Conservation (phyloP, 768 basidiomycete genomes). For the Hysterangium stoloniferum region DNA sequence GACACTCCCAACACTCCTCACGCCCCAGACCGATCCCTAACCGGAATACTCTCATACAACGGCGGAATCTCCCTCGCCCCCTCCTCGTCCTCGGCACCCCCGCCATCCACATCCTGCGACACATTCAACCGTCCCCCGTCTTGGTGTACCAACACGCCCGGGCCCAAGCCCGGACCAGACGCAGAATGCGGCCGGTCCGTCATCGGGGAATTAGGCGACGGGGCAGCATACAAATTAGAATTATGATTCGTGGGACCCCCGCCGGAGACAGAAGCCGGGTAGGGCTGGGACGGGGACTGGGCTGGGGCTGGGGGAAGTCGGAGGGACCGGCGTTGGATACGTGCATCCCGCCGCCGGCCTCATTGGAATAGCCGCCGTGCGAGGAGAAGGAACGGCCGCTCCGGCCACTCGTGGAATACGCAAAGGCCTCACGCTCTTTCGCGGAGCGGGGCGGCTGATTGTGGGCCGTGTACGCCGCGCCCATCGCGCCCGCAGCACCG, state of each 20-base stretch:
- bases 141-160: slow-evolving; percentile 4
- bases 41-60: slow-evolving; percentile 6
- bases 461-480: background rate
- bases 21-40: no score
- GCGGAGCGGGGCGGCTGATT: background rate
- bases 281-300: background rate
- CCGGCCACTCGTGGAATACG: background rate
- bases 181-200: background rate
- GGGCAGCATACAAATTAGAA: background rate
- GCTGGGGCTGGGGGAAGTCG: background rate
- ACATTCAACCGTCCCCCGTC: slow-evolving; percentile 3
- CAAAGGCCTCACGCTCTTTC: slow-evolving; percentile 7
- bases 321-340: background rate
- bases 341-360: background rate
- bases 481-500: background rate
- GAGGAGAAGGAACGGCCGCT: background rate
- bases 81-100: background rate
- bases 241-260: background rate
- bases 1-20: no score
- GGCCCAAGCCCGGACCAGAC: background rate
- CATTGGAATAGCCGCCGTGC: background rate
- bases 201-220: background rate
- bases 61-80: slow-evolving; percentile 6
- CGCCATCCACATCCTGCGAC: no score
- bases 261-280: background rate